Conservation (phyloP, 2,329 filamentous ascomycete species). For the Alternaria sp. region DNA sequence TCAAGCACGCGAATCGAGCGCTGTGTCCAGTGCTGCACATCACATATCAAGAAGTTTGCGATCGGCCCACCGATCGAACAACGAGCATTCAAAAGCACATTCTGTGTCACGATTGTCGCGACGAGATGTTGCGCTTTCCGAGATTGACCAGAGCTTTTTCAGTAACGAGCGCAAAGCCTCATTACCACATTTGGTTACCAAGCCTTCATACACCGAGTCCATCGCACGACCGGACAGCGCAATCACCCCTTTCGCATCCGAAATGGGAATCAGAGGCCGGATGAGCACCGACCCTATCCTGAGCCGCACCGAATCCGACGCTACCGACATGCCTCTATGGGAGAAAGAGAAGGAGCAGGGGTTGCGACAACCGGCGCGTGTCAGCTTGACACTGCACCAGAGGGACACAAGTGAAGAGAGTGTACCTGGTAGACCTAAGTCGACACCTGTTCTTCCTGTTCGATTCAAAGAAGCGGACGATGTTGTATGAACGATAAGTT, state of each 20-base stretch:
- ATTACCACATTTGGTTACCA: background rate
- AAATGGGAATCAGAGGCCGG: background rate
- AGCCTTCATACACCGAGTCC: constrained; percentile 5
- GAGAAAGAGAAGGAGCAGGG: background rate
- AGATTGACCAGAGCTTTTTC: background rate
- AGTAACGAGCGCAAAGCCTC: background rate
- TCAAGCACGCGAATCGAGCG: constrained; percentile 1
- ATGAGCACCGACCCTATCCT: background rate
- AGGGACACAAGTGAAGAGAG: background rate
- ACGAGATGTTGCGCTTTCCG: background rate
- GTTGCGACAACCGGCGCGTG: background rate
- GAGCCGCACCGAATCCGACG: background rate
- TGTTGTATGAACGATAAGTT: background rate
- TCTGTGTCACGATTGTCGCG: background rate
- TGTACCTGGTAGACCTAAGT: background rate
- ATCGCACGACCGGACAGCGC: constrained; percentile 7
- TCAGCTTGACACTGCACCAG: background rate
- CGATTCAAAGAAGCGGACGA: background rate
- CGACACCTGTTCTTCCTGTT: background rate
- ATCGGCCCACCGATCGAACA: constrained; percentile 6
- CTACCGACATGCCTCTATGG: background rate
- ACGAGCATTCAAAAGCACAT: background rate
- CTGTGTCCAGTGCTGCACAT: constrained; percentile 3
- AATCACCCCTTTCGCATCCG: constrained; percentile 7
- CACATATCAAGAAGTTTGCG: constrained; percentile 10